phyloP scores from a whole-genome alignment of 495 filamentous ascomycete genomes.

The Annulohypoxylon stygium region DNA sequence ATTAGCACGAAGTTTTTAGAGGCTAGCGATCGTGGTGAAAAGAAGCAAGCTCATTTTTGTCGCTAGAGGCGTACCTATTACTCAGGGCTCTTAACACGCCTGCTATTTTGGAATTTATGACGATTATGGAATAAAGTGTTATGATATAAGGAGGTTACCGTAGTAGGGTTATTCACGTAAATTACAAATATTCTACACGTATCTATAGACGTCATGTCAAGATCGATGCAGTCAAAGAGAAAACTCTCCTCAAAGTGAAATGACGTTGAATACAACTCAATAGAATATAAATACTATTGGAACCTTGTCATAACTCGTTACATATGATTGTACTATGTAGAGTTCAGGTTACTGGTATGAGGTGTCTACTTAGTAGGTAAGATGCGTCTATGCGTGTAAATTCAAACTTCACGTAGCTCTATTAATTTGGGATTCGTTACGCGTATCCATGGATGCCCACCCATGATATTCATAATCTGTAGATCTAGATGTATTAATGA shows the following conservation, averaged over 20 bases:
- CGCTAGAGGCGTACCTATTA: conserved; percentile 24
- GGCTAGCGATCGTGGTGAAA: not conserved
- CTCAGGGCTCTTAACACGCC: conserved; percentile 15
- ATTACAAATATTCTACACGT: conserved; percentile 10
- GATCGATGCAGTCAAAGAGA: not conserved
- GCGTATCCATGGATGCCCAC: no score
- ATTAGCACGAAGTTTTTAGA: not conserved
- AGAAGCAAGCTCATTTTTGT: conserved; percentile 4
- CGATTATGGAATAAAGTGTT: conserved; percentile 26
- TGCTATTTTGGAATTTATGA: conserved; percentile 9
- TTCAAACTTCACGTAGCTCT: conserved; percentile 1
- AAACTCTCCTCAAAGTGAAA: not conserved
- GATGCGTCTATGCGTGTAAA: not conserved
- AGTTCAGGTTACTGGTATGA: no score
- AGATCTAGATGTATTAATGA: no score
- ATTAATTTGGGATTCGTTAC: no score
- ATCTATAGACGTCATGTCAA: conserved; percentile 3
- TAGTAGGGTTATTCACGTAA: not conserved
- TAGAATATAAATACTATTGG: not conserved
- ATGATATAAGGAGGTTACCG: conserved; percentile 11
- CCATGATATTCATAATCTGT: no score
- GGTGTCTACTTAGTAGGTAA: no score
- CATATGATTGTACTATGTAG: not conserved
- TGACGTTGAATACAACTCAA: not conserved
- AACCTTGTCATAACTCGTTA: no score